Base-by-base conservation (phyloP, 2,329 filamentous ascomycete genomes). In the Diaporthe vaccinii region DNA sequence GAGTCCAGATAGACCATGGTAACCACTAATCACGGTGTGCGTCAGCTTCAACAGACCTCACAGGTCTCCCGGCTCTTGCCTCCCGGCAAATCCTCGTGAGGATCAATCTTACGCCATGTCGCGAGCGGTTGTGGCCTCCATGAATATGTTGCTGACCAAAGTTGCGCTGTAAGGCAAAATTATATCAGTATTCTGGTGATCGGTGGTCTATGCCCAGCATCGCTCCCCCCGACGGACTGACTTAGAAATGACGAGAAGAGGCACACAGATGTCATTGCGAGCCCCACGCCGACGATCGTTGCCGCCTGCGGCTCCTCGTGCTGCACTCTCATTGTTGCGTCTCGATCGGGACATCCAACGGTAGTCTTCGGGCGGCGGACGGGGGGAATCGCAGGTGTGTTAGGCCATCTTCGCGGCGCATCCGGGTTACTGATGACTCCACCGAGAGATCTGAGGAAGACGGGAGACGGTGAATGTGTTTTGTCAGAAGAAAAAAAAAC, bases 231-330 rank as follows among this genome's bases (percentile, higher is more conserved):
- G 31, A 39, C 31, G 17, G 62, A 68, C 62, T 68, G 31, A 68
- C 62, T 68, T 68, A 68, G 62, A 25, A 68, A 51, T 12, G 62
- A 68, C 34, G 62, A 68, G 46, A 68, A 53, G 62, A 68, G 20
- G 44, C 62, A 68, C 22, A 68, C 62, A 9, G 44, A 51, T 36
- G 31, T 17, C 62, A 68, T 68, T 22, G 62, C 44, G 46, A 68
- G 34, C 46, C 62, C 62, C 46, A 68, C 62, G 62, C 62, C 44
- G 31, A 68, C 31, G 44, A 68, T 68, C 31, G 12, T 51, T 51
- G 62, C 62, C 62, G 62, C 62, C 53, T 36, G 44, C 20, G 62
- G 62, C 62, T 68, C 62, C 44, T 68, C 62, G 22, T 51, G 62
- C 46, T 31, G 62, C 22, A 68, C 46, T 68, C 14, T 68, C 62